phyloP scores from a whole-genome alignment of 208 protist species.

The Crithidia fasciculata region DNA sequence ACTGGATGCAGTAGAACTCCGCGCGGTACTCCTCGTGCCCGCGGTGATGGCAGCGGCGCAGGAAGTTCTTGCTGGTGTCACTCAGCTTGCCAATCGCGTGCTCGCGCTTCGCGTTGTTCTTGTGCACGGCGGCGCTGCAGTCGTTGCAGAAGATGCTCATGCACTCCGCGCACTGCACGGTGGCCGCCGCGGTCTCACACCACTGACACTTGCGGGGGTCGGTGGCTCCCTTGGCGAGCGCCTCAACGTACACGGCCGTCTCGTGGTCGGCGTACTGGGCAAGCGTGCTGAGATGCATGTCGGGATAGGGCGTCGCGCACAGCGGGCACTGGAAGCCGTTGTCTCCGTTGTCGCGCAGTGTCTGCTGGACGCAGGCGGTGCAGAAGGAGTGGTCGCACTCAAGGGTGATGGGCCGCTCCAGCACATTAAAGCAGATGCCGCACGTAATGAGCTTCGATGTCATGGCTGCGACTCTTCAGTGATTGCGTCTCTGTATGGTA shows the following conservation, averaged over 20 bases:
- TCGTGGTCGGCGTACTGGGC: constrained; percentile 41
- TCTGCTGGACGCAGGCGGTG: constrained; percentile 47
- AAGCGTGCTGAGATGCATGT: constrained; percentile 41
- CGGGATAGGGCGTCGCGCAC: constrained; percentile 45
- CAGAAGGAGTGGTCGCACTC: constrained; percentile 72
- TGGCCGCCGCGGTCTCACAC: constrained; percentile 64
- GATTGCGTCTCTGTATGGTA: not conserved
- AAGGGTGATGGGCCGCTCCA: constrained; percentile 60
- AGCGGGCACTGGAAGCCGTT: constrained; percentile 60
- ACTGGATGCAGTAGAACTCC: constrained; percentile 82
- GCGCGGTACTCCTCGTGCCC: constrained; percentile 82
- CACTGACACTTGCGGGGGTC: constrained; percentile 70
- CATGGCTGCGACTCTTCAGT: not conserved
- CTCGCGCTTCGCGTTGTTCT: constrained; percentile 67
- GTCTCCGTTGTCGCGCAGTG: constrained; percentile 41
- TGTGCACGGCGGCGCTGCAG: constrained; percentile 76
- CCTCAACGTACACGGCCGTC: constrained; percentile 54
- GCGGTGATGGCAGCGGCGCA: constrained; percentile 47
- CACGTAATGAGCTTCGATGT: constrained; percentile 60
- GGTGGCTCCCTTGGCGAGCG: constrained; percentile 38
- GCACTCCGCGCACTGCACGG: constrained; percentile 77
- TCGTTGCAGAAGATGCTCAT: constrained; percentile 70
- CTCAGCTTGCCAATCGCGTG: constrained; percentile 51
- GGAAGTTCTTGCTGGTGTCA: constrained; percentile 45
- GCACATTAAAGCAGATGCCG: constrained; percentile 75